Evolutionary conservation across 2,329 filamentous ascomycete species (phyloP).

Genomic region (Zelopaecilomyces penicillatus): DNA sequence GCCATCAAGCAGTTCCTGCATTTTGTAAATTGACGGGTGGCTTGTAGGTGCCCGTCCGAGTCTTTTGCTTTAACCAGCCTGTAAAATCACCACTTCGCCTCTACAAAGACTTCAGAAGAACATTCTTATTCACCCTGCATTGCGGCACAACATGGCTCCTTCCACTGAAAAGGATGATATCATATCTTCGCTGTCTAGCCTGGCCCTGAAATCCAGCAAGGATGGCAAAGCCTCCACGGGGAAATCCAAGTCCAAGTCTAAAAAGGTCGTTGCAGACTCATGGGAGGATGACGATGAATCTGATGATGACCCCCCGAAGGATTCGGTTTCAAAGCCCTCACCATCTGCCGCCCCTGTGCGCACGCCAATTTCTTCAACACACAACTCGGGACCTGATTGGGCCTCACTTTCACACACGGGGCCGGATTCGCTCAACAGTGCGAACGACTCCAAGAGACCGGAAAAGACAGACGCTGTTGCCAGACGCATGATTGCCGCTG

Average conservation of each 20-base stretch:
- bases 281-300: conserved; percentile 53
- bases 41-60: too few species aligned
- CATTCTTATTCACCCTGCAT: conserved; percentile 7
- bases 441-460: conserved; percentile 41
- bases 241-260: conserved; percentile 16
- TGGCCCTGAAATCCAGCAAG: conserved; percentile 20
- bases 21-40: too few species aligned
- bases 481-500: conserved; percentile 79
- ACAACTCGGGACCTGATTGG: conserved; percentile 14
- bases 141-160: background rate
- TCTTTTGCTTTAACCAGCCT: too few species aligned
- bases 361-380: conserved; percentile 1
- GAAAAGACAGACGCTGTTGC: conserved; percentile 94
- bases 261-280: conserved; percentile 30
- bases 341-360: background rate
- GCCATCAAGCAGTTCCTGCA: too few species aligned
- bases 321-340: background rate
- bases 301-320: conserved; percentile 17
- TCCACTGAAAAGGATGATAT: conserved; percentile 9
- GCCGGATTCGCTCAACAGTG: background rate
- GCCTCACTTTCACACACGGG: background rate
- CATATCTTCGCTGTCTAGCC: conserved; percentile 21
- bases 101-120: background rate
- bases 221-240: conserved; percentile 7
- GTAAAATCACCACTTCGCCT: too few species aligned